Percentiles rank a stretch among this genome's conserved stretches.
Evolutionary conservation across 2,329 filamentous ascomycete genomes (phyloP).

Genomic region (Talaromyces sp.): DNA sequence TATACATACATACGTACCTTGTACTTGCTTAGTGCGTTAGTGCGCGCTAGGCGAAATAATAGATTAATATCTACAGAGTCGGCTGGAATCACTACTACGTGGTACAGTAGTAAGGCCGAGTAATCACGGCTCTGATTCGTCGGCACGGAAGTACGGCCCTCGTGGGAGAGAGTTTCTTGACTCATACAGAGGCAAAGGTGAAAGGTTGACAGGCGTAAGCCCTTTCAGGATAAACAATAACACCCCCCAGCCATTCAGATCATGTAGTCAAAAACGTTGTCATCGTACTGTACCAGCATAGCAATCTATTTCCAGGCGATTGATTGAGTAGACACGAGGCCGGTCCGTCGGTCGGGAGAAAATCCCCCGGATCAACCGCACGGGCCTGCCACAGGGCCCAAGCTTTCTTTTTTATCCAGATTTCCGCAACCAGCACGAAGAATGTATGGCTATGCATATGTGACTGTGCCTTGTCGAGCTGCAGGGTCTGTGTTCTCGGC

Average conservation of each 20-base stretch:
- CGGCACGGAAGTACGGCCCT: slow-evolving; percentile 9
- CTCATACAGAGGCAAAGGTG: background rate
- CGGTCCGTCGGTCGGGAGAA: slow-evolving; percentile 6
- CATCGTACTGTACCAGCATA: background rate
- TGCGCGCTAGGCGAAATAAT: background rate
- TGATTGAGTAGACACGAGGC: background rate
- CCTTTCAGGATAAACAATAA: background rate
- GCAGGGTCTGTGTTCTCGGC: background rate
- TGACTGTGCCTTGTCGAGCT: background rate
- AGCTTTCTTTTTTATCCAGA: slow-evolving; percentile 3
- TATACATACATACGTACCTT: background rate
- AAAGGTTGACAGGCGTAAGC: background rate
- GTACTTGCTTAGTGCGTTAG: background rate
- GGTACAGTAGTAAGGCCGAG: background rate
- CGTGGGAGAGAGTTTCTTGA: background rate
- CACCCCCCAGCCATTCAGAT: background rate
- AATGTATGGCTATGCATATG: background rate
- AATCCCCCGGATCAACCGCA: slow-evolving; percentile 13
- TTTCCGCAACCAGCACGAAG: background rate
- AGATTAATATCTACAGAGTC: background rate
- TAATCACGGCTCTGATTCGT: slow-evolving; percentile 1
- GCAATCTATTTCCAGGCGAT: background rate
- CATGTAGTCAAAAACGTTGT: background rate
- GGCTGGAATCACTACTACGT: background rate
- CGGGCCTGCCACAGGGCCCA: slow-evolving; percentile 6